phyloP scores from a whole-genome alignment of 352 stramenopile species.

The Pythium periplocum region DNA sequence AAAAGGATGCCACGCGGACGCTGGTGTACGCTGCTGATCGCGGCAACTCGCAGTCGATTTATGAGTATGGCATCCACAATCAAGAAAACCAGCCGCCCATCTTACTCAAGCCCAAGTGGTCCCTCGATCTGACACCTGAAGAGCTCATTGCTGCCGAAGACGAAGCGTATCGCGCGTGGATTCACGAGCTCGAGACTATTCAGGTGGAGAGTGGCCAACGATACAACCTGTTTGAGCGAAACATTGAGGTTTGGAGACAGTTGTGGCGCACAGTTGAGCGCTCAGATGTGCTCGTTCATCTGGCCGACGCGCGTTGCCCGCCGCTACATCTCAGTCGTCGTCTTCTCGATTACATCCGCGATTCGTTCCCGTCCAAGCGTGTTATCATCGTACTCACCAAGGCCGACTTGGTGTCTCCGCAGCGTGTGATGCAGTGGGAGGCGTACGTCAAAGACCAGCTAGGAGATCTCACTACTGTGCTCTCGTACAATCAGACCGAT shows the following conservation, averaged over 20 bases:
- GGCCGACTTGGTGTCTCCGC: constrained; percentile 92
- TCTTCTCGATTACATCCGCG: constrained; percentile 44
- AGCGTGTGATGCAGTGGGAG: constrained; percentile 90
- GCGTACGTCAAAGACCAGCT: constrained; percentile 81
- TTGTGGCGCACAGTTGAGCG: constrained; percentile 80
- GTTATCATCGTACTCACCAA: constrained; percentile 99
- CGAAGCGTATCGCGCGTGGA: constrained; percentile 51
- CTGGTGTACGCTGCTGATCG: constrained; percentile 55
- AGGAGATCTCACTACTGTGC: constrained; percentile 82
- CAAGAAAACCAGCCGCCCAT: constrained; percentile 57
- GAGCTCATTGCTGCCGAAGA: constrained; percentile 54
- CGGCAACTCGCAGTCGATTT: constrained; percentile 70
- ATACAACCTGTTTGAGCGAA: constrained; percentile 77
- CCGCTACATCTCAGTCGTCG: constrained; percentile 67
- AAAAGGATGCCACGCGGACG: constrained; percentile 59
- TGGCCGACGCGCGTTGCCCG: constrained; percentile 67
- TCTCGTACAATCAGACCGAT: constrained; percentile 65
- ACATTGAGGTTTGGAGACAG: constrained; percentile 79
- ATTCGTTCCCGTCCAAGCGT: constrained; percentile 69
- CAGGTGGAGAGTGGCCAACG: constrained; percentile 13
- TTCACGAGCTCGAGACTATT: constrained; percentile 24
- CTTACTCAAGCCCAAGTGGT: constrained; percentile 58
- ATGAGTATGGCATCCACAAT: constrained; percentile 53
- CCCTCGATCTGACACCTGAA: constrained; percentile 54
- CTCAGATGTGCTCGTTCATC: constrained; percentile 68